A percentile compares a stretch with the other conserved stretches of the same genome.
Evolutionary conservation across 108 stramenopile species (phyloP).

Genomic region (Pinguiococcus pyrenoidosus): DNA sequence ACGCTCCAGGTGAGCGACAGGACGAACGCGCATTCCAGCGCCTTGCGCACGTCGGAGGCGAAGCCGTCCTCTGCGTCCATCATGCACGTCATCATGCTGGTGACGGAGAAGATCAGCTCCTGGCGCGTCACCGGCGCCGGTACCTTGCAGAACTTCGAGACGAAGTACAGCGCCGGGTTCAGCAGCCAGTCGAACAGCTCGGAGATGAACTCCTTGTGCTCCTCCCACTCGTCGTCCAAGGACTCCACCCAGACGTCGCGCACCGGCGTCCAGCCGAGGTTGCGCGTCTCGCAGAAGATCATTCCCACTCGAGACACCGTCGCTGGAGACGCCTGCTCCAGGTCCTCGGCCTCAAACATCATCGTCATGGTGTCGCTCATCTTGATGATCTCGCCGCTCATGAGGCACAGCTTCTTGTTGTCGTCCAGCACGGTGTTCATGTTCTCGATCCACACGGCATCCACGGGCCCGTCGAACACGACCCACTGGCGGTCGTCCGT

Average conservation of each 20-base stretch:
- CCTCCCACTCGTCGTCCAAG: slow-evolving; percentile 9
- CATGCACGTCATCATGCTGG: slow-evolving; percentile 8
- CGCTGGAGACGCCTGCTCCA: slow-evolving; percentile 48
- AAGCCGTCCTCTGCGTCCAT: slow-evolving; percentile 28
- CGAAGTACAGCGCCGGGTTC: slow-evolving; percentile 31
- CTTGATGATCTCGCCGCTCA: slow-evolving; percentile 51
- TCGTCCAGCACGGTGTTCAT: slow-evolving; percentile 58
- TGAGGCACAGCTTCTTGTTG: slow-evolving; percentile 52
- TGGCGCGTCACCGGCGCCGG: slow-evolving; percentile 40
- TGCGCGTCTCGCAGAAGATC: slow-evolving; percentile 48
- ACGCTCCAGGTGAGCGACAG: slow-evolving; percentile 39
- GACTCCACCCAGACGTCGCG: slow-evolving; percentile 37
- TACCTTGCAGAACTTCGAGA: slow-evolving; percentile 22
- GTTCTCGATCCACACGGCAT: slow-evolving; percentile 56
- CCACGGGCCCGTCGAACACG: slow-evolving; percentile 52
- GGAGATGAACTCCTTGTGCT: slow-evolving; percentile 17
- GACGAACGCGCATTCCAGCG: slow-evolving; percentile 36
- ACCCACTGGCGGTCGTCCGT: slow-evolving; percentile 39
- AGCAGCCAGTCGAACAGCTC: slow-evolving; percentile 42
- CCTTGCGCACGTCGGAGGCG: slow-evolving; percentile 32
- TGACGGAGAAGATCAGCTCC: slow-evolving; percentile 14
- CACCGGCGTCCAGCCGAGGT: slow-evolving; percentile 42
- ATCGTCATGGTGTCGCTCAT: slow-evolving; percentile 51
- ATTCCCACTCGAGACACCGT: slow-evolving; percentile 51
- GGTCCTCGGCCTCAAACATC: slow-evolving; percentile 56